These are phyloP conservation scores for Mycena epipterygia DNA, from an alignment of 768 basidiomycete species.

Conservation along the genomic window DNA sequence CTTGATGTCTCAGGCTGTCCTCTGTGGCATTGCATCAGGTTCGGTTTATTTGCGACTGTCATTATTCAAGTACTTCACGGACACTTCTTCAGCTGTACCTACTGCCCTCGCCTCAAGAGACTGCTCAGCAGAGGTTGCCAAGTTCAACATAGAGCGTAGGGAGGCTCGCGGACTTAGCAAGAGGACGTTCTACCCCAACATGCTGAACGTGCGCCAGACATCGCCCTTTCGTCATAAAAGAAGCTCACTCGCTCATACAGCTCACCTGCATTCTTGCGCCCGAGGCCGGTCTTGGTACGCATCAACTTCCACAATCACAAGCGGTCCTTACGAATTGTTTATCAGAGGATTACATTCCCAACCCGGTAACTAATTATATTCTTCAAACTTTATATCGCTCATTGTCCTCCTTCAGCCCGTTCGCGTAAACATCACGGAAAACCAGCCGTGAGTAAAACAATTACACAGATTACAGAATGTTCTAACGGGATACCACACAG, in stretches of 20 bases:
- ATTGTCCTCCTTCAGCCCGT: constrained; percentile 34
- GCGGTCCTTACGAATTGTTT: background rate
- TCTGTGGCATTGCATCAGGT: constrained; percentile 36
- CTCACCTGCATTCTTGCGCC: constrained; percentile 42
- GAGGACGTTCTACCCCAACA: constrained; percentile 37
- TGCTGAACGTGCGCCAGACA: constrained; percentile 37
- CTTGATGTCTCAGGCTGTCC: constrained; percentile 29
- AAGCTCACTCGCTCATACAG: constrained; percentile 15
- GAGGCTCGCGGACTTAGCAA: constrained; percentile 39
- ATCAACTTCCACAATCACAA: background rate
- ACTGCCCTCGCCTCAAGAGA: constrained; percentile 20
- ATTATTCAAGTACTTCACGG: background rate
- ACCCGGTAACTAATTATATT: constrained; percentile 19
- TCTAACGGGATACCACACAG: constrained; percentile 29
- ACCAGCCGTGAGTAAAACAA: constrained; percentile 41
- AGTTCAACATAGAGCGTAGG: constrained; percentile 21
- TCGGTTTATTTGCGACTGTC: background rate
- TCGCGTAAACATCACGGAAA: constrained; percentile 44
- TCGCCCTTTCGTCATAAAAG: background rate
- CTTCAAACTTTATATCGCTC: background rate
- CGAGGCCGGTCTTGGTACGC: constrained; percentile 33
- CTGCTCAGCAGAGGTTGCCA: constrained; percentile 40
- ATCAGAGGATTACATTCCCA: constrained; percentile 36
- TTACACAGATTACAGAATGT: background rate
- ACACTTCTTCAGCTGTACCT: constrained; percentile 27